A percentile compares a stretch with the other conserved stretches of the same genome.
Evolutionary conservation across 768 basidiomycete genomes (phyloP).

Genomic region (Tulasnella sp.): DNA sequence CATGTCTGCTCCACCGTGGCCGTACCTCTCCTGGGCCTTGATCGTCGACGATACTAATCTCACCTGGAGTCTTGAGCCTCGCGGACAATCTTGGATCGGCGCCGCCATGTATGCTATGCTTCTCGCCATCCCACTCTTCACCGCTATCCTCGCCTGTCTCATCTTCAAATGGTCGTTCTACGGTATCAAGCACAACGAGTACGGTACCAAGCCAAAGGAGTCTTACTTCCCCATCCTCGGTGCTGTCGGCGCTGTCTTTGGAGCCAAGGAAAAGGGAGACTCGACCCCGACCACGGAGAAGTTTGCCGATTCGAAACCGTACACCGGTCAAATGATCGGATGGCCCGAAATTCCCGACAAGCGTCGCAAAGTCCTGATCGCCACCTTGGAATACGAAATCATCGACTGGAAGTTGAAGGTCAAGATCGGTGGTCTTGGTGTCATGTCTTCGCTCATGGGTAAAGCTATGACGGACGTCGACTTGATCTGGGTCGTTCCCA

Average conservation of each 20-base stretch:
- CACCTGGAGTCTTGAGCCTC: constrained; percentile 77
- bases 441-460: constrained; percentile 97
- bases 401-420: constrained; percentile 98
- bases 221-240: constrained; percentile 91
- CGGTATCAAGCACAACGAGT: constrained; percentile 92
- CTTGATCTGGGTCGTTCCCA: constrained; percentile 90
- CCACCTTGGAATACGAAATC: constrained; percentile 94
- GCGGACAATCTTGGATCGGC: constrained; percentile 77
- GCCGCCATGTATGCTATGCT: constrained; percentile 88
- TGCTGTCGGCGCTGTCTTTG: constrained; percentile 48
- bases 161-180: constrained; percentile 97
- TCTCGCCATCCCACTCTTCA: constrained; percentile 79
- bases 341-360: constrained; percentile 95
- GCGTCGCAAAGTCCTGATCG: constrained; percentile 86
- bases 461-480: constrained; percentile 98
- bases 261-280: constrained; percentile 72
- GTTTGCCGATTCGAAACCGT: constrained; percentile 59
- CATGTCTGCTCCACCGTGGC: constrained; percentile 62
- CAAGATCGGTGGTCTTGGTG: constrained; percentile 96
- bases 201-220: constrained; percentile 74
- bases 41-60: constrained; percentile 75
- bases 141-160: constrained; percentile 77
- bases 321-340: constrained; percentile 75
- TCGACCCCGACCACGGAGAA: constrained; percentile 67
- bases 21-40: constrained; percentile 83